Evolutionary conservation across 106 monocot genomes (phyloP).

Genomic region (Dioscorea dumetorum): DNA sequence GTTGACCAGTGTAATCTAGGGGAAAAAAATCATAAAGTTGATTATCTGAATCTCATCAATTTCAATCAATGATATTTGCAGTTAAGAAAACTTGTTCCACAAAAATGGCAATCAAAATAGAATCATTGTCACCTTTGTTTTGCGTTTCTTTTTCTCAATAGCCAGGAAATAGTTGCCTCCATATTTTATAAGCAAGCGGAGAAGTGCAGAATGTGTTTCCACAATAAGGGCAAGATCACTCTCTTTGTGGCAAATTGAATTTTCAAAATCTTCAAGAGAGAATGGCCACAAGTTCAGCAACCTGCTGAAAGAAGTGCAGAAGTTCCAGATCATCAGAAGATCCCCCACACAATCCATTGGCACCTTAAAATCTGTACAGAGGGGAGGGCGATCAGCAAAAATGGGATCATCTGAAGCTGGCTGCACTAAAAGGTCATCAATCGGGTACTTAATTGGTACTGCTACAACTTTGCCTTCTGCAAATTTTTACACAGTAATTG

Average conservation of each 20-base stretch:
- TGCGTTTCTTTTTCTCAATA: slow-evolving; percentile 48
- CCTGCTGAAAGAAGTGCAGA: slow-evolving; percentile 67
- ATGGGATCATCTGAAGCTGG: slow-evolving; percentile 48
- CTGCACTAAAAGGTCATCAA: slow-evolving; percentile 74
- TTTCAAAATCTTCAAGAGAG: slow-evolving; percentile 86
- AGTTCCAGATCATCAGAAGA: slow-evolving; percentile 91
- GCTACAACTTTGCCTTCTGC: slow-evolving; percentile 23
- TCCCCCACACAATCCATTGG: slow-evolving; percentile 92
- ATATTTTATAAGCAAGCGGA: slow-evolving; percentile 70
- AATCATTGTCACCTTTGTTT: slow-evolving; percentile 48
- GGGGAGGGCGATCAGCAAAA: slow-evolving; percentile 49
- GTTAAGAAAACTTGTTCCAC: not conserved
- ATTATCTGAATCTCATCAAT: not conserved
- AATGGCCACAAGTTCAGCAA: slow-evolving; percentile 77
- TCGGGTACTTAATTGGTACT: slow-evolving; percentile 56
- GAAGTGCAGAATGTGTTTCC: slow-evolving; percentile 59
- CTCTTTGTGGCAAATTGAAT: slow-evolving; percentile 78
- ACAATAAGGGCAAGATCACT: slow-evolving; percentile 59
- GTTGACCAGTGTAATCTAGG: slow-evolving; percentile 57
- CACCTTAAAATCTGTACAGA: slow-evolving; percentile 59
- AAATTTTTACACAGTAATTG: not conserved
- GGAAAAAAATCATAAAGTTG: not conserved
- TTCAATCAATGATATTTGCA: not conserved
- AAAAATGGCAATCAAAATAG: not conserved
- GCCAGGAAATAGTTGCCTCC: slow-evolving; percentile 54